Conservation (phyloP, 192 early-diverging fungal genomes). For the Entophlyctis helioformis region DNA sequence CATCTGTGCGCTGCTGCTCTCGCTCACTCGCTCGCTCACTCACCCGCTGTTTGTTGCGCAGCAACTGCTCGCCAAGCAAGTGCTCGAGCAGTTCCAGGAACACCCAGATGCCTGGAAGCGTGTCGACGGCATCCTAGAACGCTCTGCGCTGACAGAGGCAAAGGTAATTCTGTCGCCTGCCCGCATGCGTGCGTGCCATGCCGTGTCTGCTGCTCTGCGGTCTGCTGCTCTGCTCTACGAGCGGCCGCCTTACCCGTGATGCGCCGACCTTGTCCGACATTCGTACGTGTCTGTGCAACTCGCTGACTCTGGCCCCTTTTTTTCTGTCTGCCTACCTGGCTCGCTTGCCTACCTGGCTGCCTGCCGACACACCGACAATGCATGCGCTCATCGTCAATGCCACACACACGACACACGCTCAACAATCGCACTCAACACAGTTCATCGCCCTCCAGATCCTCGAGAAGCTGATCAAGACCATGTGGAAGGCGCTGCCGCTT, state of each 20-base stretch:
- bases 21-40: neutral
- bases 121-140: conserved; percentile 85
- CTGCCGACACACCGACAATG: no score
- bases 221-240: neutral
- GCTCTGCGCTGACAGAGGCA: conserved; percentile 61
- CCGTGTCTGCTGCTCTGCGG: no score
- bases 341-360: no score
- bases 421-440: no score
- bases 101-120: conserved; percentile 92
- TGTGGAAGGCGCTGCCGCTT: conserved; percentile 89
- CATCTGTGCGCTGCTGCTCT: neutral
- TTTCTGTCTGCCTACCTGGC: no score
- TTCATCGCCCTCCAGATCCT: conserved; percentile 87
- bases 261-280: neutral
- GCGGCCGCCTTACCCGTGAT: neutral
- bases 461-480: conserved; percentile 89
- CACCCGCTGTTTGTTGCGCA: conserved; percentile 13
- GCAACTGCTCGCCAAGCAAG: conserved; percentile 77
- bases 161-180: no score
- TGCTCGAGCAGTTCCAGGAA: conserved; percentile 88
- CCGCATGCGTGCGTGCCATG: no score
- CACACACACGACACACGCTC: no score
- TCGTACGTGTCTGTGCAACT: no score
- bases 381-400: no score
- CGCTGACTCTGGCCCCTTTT: no score